Base-by-base conservation (phyloP, 495 filamentous ascomycete genomes). In the Aspergillus carlsbadensis region DNA sequence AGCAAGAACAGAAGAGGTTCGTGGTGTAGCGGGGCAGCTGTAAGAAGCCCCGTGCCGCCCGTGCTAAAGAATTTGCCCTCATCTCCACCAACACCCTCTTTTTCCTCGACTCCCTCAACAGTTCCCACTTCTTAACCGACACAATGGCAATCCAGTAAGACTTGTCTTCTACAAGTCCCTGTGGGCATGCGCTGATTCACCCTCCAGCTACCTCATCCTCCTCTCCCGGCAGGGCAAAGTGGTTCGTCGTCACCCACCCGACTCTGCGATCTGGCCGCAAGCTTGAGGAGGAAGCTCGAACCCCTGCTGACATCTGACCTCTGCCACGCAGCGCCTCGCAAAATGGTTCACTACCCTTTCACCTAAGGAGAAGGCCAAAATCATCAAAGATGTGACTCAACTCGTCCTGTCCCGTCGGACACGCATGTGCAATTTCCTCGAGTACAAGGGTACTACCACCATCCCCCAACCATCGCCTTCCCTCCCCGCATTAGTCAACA, bases 321-420 rank as follows among this genome's bases (percentile, higher is more conserved):
- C 80, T 56, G 77, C 57, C 60, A 42, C 41, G 35, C 72, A 98
- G 95, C 92, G 94, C 61, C 84, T 99, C 48, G 94, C 94, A 59
- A 99, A 99, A 80, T 99, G 94, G 95, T 99, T 98, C 79, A 96
- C 93, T 40, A 99, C 94, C 36, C 82, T 98, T 62, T 96, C 93
- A 33, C 94, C 94, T 52, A 97, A 89, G 78, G 94, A 99, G 71
- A 99, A 97, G 78, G 92, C 93, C 70, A 99, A 99, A 81, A 96
- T 98, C 68, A 88, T 99, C 82, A 97, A 98, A 75, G 95, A 99
- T 83, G 94, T 98, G 70, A 92, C 94, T 59, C 94, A 98, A 73
- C 88, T 99, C 11, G 95, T 99, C 56, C 86, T 99, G 50, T 93
- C 95, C 37, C 83, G 94, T 61, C 81, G 94, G 65, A 96, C 94